Conservation (phyloP, 495 filamentous ascomycete genomes). For the Aspergillus conjunctus region DNA sequence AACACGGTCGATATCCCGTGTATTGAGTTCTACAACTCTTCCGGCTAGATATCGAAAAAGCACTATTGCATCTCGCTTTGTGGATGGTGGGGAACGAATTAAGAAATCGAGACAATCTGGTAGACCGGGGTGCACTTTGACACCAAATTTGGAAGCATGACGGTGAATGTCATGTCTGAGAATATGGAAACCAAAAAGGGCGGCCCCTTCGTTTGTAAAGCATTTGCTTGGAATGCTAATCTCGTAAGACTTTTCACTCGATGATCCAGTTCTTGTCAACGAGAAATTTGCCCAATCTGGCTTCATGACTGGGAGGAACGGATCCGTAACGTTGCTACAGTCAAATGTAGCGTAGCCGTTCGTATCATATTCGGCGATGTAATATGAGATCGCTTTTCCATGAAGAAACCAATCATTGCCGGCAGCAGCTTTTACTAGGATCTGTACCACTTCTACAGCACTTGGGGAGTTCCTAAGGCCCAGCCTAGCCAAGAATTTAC, state of each 20-base stretch:
- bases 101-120: slow-evolving; percentile 70
- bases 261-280: neutral
- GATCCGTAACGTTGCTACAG: slow-evolving; percentile 53
- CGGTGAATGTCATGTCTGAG: slow-evolving; percentile 69
- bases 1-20: slow-evolving; percentile 60
- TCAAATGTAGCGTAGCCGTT: slow-evolving; percentile 72
- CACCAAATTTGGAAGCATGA: slow-evolving; percentile 82
- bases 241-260: slow-evolving; percentile 10
- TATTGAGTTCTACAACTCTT: slow-evolving; percentile 69
- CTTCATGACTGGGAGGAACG: slow-evolving; percentile 74
- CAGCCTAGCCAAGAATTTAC: slow-evolving; percentile 67
- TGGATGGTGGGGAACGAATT: slow-evolving; percentile 67
- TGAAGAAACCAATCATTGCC: slow-evolving; percentile 58
- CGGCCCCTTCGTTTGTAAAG: slow-evolving; percentile 76
- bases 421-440: slow-evolving; percentile 65
- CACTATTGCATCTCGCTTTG: slow-evolving; percentile 61
- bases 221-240: slow-evolving; percentile 74
- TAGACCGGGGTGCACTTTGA: slow-evolving; percentile 76
- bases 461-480: slow-evolving; percentile 71
- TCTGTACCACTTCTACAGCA: slow-evolving; percentile 68
- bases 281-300: slow-evolving; percentile 39
- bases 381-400: slow-evolving; percentile 75
- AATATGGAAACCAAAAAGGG: slow-evolving; percentile 77
- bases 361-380: slow-evolving; percentile 71
- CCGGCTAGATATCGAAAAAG: slow-evolving; percentile 82